Percentiles rank a stretch among this genome's conserved stretches.
Evolutionary conservation across 441 rosid species (phyloP).

Genomic region (Macaranga tanarius): DNA sequence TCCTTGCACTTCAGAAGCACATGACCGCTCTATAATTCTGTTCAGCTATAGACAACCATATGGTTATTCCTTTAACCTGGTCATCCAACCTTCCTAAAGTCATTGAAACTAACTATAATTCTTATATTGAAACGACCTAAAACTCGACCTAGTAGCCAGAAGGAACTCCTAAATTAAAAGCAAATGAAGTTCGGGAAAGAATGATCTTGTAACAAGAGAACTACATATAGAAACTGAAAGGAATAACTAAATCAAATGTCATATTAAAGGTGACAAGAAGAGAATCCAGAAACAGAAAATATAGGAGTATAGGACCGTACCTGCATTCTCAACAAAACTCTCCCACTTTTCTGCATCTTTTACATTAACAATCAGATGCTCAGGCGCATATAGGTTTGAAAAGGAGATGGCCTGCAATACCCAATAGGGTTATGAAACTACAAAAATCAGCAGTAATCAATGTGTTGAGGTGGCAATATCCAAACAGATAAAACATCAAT

Average conservation of each 20-base stretch:
- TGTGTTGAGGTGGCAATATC: background rate
- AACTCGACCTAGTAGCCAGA: background rate
- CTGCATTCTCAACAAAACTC: slow-evolving; percentile 76
- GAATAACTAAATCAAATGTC: background rate
- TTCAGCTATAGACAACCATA: background rate
- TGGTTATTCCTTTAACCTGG: background rate
- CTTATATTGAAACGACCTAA: too few relatives aligned
- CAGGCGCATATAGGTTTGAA: slow-evolving; percentile 88
- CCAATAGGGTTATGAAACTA: background rate
- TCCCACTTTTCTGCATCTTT: slow-evolving; percentile 96
- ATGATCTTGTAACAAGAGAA: background rate
- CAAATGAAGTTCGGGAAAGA: background rate
- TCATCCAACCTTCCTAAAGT: background rate
- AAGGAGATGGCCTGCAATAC: slow-evolving; percentile 63
- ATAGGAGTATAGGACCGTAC: slow-evolving; percentile 33
- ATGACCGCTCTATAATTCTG: background rate
- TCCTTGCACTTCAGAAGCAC: background rate
- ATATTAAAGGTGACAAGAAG: background rate
- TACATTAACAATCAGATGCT: slow-evolving; percentile 84
- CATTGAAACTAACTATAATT: background rate
- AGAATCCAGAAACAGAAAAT: background rate
- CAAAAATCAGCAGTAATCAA: background rate
- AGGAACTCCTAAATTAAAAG: background rate
- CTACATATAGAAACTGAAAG: background rate
- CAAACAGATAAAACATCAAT: background rate